phyloP scores from a whole-genome alignment of 2,329 filamentous ascomycete species.

The Pestalotiopsis sp. region DNA sequence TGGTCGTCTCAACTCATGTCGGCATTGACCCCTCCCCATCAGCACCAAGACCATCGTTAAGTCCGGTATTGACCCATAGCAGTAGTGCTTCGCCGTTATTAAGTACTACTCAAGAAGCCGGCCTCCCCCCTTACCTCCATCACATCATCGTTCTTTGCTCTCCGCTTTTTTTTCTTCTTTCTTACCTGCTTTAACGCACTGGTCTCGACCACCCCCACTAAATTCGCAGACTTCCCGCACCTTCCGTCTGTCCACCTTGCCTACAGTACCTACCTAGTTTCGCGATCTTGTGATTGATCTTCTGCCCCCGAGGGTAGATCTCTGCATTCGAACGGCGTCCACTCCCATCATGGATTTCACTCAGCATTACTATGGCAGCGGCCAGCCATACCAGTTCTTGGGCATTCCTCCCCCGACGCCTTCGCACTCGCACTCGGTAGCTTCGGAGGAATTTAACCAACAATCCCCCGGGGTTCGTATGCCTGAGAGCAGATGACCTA shows the following conservation, averaged over 20 bases:
- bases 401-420: constrained; percentile 57
- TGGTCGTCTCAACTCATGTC: too few relatives aligned
- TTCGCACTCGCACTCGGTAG: constrained; percentile 56
- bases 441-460: constrained; percentile 57
- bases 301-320: not conserved
- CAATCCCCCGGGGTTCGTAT: constrained; percentile 58
- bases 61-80: not conserved
- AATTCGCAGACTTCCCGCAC: constrained; percentile 1
- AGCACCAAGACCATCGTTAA: not conserved
- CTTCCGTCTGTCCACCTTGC: not conserved
- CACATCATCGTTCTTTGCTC: not conserved
- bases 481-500: constrained; percentile 10
- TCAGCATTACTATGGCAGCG: constrained; percentile 50
- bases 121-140: not conserved
- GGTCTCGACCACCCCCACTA: constrained; percentile 9
- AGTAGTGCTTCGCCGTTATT: not conserved
- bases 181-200: not conserved
- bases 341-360: constrained; percentile 52
- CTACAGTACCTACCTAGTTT: not conserved
- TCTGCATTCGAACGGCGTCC: not conserved
- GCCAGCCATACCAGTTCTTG: constrained; percentile 58
- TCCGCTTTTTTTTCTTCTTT: not conserved
- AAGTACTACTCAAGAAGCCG: not conserved
- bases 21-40: too few relatives aligned
- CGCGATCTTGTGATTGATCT: not conserved